Evolutionary conservation across 768 basidiomycete genomes (phyloP), one percentile per base, ranked within the genome.

Genomic region (Macrolepiota albuminosa): DNA sequence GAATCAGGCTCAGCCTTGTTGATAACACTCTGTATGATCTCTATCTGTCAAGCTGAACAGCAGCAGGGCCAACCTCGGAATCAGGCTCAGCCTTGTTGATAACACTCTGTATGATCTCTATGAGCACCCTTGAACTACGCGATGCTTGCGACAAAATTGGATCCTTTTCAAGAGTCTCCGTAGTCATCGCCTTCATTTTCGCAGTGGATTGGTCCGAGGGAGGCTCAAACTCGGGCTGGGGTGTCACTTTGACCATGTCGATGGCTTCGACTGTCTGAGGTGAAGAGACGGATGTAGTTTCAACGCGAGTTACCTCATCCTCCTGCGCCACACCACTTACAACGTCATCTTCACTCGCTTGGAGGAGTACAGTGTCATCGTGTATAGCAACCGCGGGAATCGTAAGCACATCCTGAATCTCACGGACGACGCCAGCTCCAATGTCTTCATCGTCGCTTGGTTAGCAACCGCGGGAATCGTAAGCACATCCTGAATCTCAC

Each of bases 91-190:
- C 6, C 33, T 48, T 16, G 26, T 54, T 26, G 40, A 52, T 18
- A 21, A 45, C 40, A n/a, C n/a, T 18, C 29, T 21, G 16, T 6
- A 63, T 21, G 18, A 59, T 54, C 31, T 59, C 60, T 36, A 55
- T 21, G 6, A 63, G 31, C 29, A 61, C 10, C 29, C 34, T 59
- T 31, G 64, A 54, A 37, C 53, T 57, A 13, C 34, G 39, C 34
- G 52, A 37, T n/a, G 42, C 54, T 31, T 43, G 45, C 16, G 57
- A 55, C 39, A 61, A 48, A 1, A n/a, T 21, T 0, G 60, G 46
- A 43, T 59, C 47, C 16, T 56, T 63, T 46, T 60, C 50, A 26
- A 60, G 14, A 18, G 39, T 39, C 40, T 61, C 62, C 1, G 46
- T 39, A 13, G 55, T 59, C 21, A 45, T 26, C 43, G 34, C 11